Conservation (phyloP, 805 yeast species). For the Komagataella pseudopastoris region DNA sequence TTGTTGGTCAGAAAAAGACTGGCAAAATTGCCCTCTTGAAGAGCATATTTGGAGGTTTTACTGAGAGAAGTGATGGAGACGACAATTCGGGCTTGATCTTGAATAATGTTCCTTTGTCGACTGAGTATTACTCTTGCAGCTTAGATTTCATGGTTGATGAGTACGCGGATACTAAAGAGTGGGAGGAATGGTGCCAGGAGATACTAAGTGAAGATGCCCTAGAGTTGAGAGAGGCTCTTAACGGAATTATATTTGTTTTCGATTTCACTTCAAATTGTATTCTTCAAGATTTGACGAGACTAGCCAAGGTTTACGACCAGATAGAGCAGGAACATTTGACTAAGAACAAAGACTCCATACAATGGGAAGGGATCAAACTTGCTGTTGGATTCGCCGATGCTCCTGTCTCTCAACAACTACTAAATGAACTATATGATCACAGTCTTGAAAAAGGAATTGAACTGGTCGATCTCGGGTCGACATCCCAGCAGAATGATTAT, state of each 20-base stretch:
- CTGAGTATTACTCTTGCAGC: slow-evolving; percentile 14
- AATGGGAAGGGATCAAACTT: slow-evolving; percentile 21
- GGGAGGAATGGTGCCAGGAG: slow-evolving; percentile 25
- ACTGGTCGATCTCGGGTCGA: slow-evolving; percentile 19
- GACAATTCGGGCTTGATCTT: slow-evolving; percentile 13
- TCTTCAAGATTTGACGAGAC: not conserved
- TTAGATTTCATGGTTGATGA: slow-evolving; percentile 17
- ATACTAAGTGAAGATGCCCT: slow-evolving; percentile 20
- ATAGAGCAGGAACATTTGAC: not conserved
- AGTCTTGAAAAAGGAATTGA: slow-evolving; percentile 23
- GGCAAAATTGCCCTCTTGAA: slow-evolving; percentile 21
- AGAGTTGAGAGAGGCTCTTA: slow-evolving; percentile 31
- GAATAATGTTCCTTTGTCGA: slow-evolving; percentile 9
- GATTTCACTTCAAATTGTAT: slow-evolving; percentile 8
- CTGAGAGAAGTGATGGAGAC: slow-evolving; percentile 10
- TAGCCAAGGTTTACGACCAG: not conserved
- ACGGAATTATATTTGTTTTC: slow-evolving; percentile 30
- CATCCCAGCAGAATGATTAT: slow-evolving; percentile 19
- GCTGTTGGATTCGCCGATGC: slow-evolving; percentile 18
- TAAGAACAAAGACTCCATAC: slow-evolving; percentile 6
- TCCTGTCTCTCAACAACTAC: not conserved
- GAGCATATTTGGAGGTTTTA: slow-evolving; percentile 11
- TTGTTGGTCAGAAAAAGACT: slow-evolving; percentile 28
- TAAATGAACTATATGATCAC: not conserved
- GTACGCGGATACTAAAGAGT: slow-evolving; percentile 11